Evolutionary conservation across 768 basidiomycete species (phyloP), one percentile per base, ranked within the genome.

Genomic region (Pulveroboletus sp.): DNA sequence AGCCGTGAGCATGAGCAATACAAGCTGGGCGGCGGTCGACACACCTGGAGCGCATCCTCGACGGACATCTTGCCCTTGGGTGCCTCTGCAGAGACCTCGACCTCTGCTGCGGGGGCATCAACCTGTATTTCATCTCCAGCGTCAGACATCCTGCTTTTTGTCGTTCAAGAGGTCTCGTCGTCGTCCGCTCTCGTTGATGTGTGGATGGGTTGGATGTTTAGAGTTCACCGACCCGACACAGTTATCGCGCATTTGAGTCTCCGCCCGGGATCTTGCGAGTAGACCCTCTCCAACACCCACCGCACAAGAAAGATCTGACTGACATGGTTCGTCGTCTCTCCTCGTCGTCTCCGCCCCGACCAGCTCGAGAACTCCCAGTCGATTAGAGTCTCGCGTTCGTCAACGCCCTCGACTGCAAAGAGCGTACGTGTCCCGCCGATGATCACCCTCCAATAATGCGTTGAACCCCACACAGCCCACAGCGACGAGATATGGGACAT

Each of bases 131-230:
- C 89, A 89, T 93, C 89, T 90, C 88, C 89, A 89, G 89, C 89
- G 87, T 93, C 89, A 88, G 89, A 93, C 89, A 93, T 93, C 79
- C 51, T 54, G 47, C 80, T 85, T 57, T 37, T 46, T 46, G n/a
- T n/a, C n/a, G n/a, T 59, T 52, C 37, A 8, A 24, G 3, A 26
- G 35, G 40, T 62, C 81, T 85, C 86, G 88, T 89, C 89, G 82
- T 91, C 89, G 79, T 92, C 85, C 89, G 88, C 89, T 86, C 72
- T 92, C 89, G 89, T 92, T 83, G 88, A 92, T 90, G 88, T 12
- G 11, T 11, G 9, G 27, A 6, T 69, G 79, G 65, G 71, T n/a
- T n/a, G 72, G 76, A 77, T 73, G 76, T 72, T 21, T 77, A 75
- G 73, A 73, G 76, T 81, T 85, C 68, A 55, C 37, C 28, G 45